These are phyloP conservation scores for Umbelopsis sp. DNA, from an alignment of 371 early-diverging fungal species.

Conservation along the genomic window DNA sequence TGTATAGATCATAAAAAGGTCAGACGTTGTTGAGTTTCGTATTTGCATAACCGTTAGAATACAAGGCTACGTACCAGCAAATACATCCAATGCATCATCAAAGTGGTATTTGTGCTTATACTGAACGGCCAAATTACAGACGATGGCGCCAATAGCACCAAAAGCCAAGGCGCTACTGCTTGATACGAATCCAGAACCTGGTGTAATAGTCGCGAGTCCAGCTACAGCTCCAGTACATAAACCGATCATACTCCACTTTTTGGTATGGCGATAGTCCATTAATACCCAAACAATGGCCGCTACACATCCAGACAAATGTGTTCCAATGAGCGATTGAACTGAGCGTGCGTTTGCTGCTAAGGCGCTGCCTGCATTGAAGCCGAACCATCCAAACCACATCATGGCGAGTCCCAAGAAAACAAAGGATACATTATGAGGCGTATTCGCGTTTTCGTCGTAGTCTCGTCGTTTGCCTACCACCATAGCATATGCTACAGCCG, in stretches of 20 bases:
- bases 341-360: conserved; percentile 75
- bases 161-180: conserved; percentile 73
- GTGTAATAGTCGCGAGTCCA: conserved; percentile 85
- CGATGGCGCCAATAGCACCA: conserved; percentile 64
- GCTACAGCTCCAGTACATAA: conserved; percentile 86
- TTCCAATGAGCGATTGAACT: conserved; percentile 71
- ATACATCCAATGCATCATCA: conserved; percentile 79
- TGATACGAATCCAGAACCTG: conserved; percentile 74
- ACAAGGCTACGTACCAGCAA: conserved; percentile 38
- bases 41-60: background rate
- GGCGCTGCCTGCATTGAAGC: conserved; percentile 55
- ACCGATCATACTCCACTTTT: conserved; percentile 77
- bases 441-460: conserved; percentile 61
- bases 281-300: conserved; percentile 78
- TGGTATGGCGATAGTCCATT: conserved; percentile 65
- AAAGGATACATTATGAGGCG: conserved; percentile 81
- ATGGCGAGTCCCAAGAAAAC: conserved; percentile 81
- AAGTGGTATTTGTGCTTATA: conserved; percentile 68
- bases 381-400: conserved; percentile 75
- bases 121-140: conserved; percentile 66
- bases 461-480: conserved; percentile 78
- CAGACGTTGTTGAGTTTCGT: conserved; percentile 5
- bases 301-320: conserved; percentile 73
- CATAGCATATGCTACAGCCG: conserved; percentile 81
- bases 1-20: conserved; percentile 3